Conservation (phyloP, 2,329 filamentous ascomycete species). For the Penicillium sumatraense region DNA sequence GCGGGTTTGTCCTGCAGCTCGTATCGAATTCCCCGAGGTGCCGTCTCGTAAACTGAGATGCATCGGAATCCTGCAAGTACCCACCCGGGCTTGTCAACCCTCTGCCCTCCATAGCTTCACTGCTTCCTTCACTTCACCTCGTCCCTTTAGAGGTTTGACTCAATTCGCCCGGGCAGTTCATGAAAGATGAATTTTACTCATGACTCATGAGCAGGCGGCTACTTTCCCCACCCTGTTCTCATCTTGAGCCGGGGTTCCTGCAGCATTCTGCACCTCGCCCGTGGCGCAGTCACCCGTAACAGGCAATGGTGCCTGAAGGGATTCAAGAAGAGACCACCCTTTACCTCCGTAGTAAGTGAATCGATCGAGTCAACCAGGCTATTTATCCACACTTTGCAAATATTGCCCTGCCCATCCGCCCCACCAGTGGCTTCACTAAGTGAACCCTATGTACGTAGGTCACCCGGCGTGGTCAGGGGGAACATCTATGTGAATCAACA, state of each 20-base stretch:
- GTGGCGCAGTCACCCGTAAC: not conserved
- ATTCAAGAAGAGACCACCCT: not conserved
- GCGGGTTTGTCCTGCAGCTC: not conserved
- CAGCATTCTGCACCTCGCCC: not conserved
- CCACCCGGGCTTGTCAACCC: not conserved
- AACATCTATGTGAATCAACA: slow-evolving; percentile 3
- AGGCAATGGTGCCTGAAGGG: not conserved
- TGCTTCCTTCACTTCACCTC: too few relatives aligned
- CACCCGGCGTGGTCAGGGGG: not conserved
- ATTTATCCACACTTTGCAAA: not conserved
- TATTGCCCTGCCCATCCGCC: not conserved
- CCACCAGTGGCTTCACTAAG: not conserved
- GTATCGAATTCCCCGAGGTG: not conserved
- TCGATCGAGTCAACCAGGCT: not conserved
- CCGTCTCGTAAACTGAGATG: not conserved
- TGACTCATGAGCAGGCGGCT: slow-evolving; percentile 1
- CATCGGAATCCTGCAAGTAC: not conserved
- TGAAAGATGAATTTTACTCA: not conserved
- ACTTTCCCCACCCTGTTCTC: not conserved
- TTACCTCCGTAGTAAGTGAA: too few relatives aligned
- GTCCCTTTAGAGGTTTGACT: too few relatives aligned
- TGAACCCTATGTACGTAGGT: not conserved
- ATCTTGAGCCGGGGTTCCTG: not conserved
- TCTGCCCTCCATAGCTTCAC: not conserved
- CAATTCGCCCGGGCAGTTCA: not conserved